Evolutionary conservation across 257 asterid genomes (phyloP).

Genomic region (Lantana camara): DNA sequence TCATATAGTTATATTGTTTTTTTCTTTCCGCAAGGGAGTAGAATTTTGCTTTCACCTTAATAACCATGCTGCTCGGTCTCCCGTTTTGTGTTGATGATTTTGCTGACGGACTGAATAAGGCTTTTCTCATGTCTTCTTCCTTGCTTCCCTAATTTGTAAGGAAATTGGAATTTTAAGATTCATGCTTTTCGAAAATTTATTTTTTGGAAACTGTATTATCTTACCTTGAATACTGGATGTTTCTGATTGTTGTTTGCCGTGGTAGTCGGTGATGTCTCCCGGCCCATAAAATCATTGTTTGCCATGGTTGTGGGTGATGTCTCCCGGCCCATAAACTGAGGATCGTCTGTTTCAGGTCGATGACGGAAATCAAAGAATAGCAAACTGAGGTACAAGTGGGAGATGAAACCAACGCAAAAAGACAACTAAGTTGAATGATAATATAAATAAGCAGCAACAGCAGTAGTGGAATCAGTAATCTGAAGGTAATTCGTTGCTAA

Average conservation of each 20-base stretch:
- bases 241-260: conserved; percentile 40
- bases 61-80: conserved; percentile 87
- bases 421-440: background rate
- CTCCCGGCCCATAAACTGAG: conserved; percentile 36
- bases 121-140: conserved; percentile 56
- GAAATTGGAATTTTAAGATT: background rate
- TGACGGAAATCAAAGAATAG: background rate
- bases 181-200: background rate
- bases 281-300: conserved; percentile 35
- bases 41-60: conserved; percentile 49
- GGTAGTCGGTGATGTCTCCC: conserved; percentile 21
- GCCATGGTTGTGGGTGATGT: conserved; percentile 34
- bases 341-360: conserved; percentile 2
- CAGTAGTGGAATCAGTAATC: background rate
- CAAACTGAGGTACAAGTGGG: conserved; percentile 6
- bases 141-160: conserved; percentile 37
- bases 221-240: conserved; percentile 40
- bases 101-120: conserved; percentile 30
- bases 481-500: background rate
- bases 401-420: conserved; percentile 20
- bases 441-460: background rate
- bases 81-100: conserved; percentile 53
- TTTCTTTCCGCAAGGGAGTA: background rate
- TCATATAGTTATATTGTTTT: background rate
- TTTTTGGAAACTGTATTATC: background rate